Conservation (phyloP, 495 filamentous ascomycete species). For the Penicillium nucicola region DNA sequence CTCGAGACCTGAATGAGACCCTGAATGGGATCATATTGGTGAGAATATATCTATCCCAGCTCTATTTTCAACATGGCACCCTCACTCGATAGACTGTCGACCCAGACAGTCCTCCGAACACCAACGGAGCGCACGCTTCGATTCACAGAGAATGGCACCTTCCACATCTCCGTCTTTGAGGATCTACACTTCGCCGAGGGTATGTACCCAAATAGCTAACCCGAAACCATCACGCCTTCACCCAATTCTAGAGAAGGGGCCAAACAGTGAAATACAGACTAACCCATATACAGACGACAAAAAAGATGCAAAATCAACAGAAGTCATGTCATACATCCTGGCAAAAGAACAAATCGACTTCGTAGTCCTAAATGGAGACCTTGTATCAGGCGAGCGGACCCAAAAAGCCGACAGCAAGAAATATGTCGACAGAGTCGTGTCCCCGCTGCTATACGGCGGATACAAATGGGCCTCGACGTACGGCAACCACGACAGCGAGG, state of each 20-base stretch:
- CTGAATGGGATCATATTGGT: no score
- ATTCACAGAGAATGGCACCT: conserved; percentile 35
- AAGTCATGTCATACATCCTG: conserved; percentile 59
- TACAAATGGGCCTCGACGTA: conserved; percentile 67
- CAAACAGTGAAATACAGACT: background rate
- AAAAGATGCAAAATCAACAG: conserved; percentile 53
- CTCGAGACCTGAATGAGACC: no score
- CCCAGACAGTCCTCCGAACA: background rate
- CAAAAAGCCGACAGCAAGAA: conserved; percentile 53
- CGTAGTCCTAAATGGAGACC: conserved; percentile 70
- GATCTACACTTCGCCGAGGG: conserved; percentile 71
- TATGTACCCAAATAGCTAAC: no score
- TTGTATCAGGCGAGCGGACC: conserved; percentile 68
- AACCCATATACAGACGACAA: conserved; percentile 4
- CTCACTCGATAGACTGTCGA: background rate
- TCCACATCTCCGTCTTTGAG: conserved; percentile 58
- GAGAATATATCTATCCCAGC: background rate
- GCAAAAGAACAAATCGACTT: conserved; percentile 54
- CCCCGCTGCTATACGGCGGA: conserved; percentile 48
- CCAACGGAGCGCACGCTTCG: conserved; percentile 6
- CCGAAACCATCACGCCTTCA: no score
- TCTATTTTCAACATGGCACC: background rate
- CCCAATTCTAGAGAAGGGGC: background rate
- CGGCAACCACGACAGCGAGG: conserved; percentile 69
- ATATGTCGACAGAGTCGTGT: conserved; percentile 62